Conservation (phyloP, 371 early-diverging fungal genomes). For the Mortierella sp. region DNA sequence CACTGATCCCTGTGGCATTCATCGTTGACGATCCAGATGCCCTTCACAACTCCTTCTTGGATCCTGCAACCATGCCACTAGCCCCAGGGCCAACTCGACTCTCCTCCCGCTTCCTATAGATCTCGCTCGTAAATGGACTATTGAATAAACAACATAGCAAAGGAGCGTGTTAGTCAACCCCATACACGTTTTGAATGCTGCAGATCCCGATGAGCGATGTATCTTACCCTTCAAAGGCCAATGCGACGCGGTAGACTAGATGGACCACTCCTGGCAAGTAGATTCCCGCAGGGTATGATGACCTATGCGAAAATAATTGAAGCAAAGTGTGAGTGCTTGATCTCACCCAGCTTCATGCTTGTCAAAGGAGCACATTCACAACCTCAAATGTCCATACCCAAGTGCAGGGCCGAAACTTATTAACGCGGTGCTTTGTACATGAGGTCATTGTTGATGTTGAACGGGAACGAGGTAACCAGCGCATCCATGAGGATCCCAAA, state of each 20-base stretch:
- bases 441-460: background rate
- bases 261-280: background rate
- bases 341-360: background rate
- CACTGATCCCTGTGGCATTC: background rate
- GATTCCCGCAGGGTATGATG: background rate
- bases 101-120: background rate
- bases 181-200: no score
- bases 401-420: background rate
- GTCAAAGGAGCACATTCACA: background rate
- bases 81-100: background rate
- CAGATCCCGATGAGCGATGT: no score
- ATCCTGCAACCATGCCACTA: background rate
- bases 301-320: background rate
- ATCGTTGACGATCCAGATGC: background rate
- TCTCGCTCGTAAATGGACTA: background rate
- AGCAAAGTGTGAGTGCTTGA: background rate
- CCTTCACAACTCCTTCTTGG: background rate
- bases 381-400: background rate
- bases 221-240: background rate
- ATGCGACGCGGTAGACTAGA: background rate
- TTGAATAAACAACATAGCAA: background rate
- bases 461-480: background rate
- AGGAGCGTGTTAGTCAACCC: no score
- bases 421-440: background rate
- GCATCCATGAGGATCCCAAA: background rate